These are phyloP conservation scores for Phellopilus nigrolimitatus DNA, from an alignment of 1,284 basidiomycete species.

Conservation along the genomic window DNA sequence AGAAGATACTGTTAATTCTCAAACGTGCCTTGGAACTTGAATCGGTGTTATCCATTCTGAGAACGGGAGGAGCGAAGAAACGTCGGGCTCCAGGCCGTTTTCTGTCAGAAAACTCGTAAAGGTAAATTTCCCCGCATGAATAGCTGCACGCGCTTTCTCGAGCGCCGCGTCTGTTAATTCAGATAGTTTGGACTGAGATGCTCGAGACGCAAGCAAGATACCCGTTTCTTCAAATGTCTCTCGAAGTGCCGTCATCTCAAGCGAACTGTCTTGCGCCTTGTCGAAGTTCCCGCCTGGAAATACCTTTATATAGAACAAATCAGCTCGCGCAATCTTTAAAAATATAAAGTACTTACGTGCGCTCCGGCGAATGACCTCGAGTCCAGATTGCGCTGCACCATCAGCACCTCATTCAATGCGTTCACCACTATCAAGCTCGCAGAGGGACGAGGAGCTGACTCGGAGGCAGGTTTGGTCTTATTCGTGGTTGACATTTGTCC, in stretches of 20 bases:
- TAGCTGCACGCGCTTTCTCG: conserved; percentile 49
- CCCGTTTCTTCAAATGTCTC: conserved; percentile 75
- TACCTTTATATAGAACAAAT: conserved; percentile 41
- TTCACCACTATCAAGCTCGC: conserved; percentile 64
- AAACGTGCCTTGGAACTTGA: conserved; percentile 46
- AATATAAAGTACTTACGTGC: conserved; percentile 41
- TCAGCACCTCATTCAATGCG: conserved; percentile 55
- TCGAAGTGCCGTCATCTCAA: conserved; percentile 58
- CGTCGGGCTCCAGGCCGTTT: conserved; percentile 40
- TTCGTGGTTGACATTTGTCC: neutral
- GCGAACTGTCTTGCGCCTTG: conserved; percentile 47
- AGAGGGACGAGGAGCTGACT: conserved; percentile 32
- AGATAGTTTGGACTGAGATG: conserved; percentile 18
- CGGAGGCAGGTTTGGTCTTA: neutral
- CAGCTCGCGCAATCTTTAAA: conserved; percentile 1
- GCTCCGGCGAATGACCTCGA: conserved; percentile 59
- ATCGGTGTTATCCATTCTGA: conserved; percentile 67
- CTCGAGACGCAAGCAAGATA: conserved; percentile 49
- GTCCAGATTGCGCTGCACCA: conserved; percentile 63
- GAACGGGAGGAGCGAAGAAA: conserved; percentile 50
- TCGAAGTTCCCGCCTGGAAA: conserved; percentile 72
- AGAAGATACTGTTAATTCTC: too few relatives aligned
- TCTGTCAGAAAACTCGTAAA: conserved; percentile 52
- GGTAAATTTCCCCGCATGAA: conserved; percentile 45
- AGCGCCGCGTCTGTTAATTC: conserved; percentile 35